Evolutionary conservation across 2,329 filamentous ascomycete genomes (phyloP).

Genomic region (Sarocladium brachiariae): DNA sequence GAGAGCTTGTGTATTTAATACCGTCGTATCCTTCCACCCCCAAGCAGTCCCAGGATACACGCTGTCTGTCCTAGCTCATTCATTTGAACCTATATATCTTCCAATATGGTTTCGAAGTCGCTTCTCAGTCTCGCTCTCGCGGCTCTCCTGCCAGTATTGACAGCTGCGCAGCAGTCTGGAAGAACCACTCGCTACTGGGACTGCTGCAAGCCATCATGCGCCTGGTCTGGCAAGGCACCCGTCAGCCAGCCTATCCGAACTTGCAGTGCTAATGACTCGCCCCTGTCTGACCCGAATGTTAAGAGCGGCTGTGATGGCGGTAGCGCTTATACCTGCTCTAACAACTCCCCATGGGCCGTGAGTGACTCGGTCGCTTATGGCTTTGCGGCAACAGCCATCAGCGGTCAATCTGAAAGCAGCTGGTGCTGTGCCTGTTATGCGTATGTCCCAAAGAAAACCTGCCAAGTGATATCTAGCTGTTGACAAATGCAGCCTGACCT

Average conservation of each 20-base stretch:
- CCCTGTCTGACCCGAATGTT: slow-evolving; percentile 41
- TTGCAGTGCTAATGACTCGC: slow-evolving; percentile 48
- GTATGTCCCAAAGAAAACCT: slow-evolving; percentile 18
- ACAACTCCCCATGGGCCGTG: slow-evolving; percentile 56
- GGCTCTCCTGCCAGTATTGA: neutral
- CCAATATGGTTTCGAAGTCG: slow-evolving; percentile 2
- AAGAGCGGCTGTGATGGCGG: slow-evolving; percentile 51
- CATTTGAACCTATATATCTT: no score
- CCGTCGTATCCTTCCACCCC: no score
- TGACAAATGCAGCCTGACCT: slow-evolving; percentile 33
- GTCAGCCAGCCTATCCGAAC: slow-evolving; percentile 43
- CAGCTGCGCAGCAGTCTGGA: slow-evolving; percentile 13
- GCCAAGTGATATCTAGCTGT: neutral
- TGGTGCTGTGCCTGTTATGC: slow-evolving; percentile 64
- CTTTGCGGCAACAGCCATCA: slow-evolving; percentile 54
- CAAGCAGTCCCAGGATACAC: no score
- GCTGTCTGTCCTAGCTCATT: no score
- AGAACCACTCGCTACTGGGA: slow-evolving; percentile 46
- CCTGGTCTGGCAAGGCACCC: slow-evolving; percentile 50
- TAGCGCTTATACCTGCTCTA: slow-evolving; percentile 52
- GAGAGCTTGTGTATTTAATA: no score
- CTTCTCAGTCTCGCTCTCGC: neutral
- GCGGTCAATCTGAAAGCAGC: slow-evolving; percentile 46
- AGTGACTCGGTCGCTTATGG: slow-evolving; percentile 54
- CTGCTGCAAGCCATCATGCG: slow-evolving; percentile 65